Percentiles rank a stretch among this genome's conserved stretches.
Conservation (phyloP, 225 moss, liverwort and hornwort species). For the Ulota crispa region DNA sequence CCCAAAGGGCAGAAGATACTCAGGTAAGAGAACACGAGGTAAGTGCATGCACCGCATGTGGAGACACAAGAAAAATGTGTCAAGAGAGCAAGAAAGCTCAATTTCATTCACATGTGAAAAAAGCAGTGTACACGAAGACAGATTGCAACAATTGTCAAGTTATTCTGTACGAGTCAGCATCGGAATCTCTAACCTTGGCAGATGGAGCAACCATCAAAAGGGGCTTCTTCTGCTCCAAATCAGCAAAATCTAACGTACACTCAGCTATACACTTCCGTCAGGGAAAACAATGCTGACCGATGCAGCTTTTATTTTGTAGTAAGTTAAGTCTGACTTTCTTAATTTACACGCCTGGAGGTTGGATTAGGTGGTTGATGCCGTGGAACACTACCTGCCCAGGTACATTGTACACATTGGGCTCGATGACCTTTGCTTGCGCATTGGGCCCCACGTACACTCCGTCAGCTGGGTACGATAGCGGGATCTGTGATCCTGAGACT, state of each 20-base stretch:
- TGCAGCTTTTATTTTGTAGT: slow-evolving; percentile 20
- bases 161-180: slow-evolving; percentile 4
- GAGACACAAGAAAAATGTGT: background rate
- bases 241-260: slow-evolving; percentile 2
- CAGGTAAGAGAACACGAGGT: background rate
- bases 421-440: slow-evolving; percentile 33
- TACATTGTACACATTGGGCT: slow-evolving; percentile 50
- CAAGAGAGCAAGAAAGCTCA: slow-evolving; percentile 21
- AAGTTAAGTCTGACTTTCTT: background rate
- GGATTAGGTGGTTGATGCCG: slow-evolving; percentile 55
- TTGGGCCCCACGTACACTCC: slow-evolving; percentile 38
- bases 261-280: slow-evolving; percentile 31
- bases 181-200: slow-evolving; percentile 9
- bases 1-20: background rate
- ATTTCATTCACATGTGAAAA: slow-evolving; percentile 29
- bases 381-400: slow-evolving; percentile 49
- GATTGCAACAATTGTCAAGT: slow-evolving; percentile 6
- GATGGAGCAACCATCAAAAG: background rate
- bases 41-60: background rate
- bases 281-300: slow-evolving; percentile 27
- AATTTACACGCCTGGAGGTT: slow-evolving; percentile 37
- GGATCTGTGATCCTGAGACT: slow-evolving; percentile 17
- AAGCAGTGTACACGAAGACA: slow-evolving; percentile 17
- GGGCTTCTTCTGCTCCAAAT: slow-evolving; percentile 6
- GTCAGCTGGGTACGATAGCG: background rate